phyloP scores from a whole-genome alignment of 352 stramenopile species.

The Globisporangium parvum region DNA sequence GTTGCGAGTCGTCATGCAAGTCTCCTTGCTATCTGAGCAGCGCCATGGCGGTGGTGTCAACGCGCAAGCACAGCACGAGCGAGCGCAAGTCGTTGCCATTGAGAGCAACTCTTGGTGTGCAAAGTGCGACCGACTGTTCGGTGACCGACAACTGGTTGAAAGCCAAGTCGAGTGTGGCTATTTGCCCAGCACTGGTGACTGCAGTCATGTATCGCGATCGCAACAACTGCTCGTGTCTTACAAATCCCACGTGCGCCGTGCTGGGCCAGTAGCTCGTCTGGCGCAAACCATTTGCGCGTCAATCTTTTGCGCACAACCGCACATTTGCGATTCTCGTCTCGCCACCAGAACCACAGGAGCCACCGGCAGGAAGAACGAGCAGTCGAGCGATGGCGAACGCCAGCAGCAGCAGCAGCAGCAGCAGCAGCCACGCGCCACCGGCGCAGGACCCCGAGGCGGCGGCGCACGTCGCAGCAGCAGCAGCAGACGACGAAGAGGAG shows the following conservation, averaged over 20 bases:
- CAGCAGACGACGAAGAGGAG: slow-evolving; percentile 30
- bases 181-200: neutral
- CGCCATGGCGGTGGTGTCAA: too few species aligned
- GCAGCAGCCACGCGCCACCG: slow-evolving; percentile 3
- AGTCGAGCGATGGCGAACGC: neutral
- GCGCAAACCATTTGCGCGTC: slow-evolving; percentile 57
- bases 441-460: slow-evolving; percentile 17
- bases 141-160: too few species aligned
- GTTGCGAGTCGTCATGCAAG: too few species aligned
- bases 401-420: slow-evolving; percentile 4
- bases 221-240: too few species aligned
- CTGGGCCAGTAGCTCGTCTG: slow-evolving; percentile 47
- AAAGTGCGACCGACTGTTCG: too few species aligned
- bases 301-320: slow-evolving; percentile 1
- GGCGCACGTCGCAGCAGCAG: neutral
- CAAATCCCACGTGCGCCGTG: slow-evolving; percentile 28
- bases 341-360: neutral
- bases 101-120: too few species aligned
- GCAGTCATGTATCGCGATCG: too few species aligned
- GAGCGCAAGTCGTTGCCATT: too few species aligned
- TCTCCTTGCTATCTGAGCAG: too few species aligned
- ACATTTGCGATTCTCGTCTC: slow-evolving; percentile 3
- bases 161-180: neutral
- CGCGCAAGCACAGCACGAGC: too few species aligned
- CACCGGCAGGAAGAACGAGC: neutral